Conservation (phyloP, 2,329 filamentous ascomycete genomes). For the Immersiporthe knoxdaviesiana region DNA sequence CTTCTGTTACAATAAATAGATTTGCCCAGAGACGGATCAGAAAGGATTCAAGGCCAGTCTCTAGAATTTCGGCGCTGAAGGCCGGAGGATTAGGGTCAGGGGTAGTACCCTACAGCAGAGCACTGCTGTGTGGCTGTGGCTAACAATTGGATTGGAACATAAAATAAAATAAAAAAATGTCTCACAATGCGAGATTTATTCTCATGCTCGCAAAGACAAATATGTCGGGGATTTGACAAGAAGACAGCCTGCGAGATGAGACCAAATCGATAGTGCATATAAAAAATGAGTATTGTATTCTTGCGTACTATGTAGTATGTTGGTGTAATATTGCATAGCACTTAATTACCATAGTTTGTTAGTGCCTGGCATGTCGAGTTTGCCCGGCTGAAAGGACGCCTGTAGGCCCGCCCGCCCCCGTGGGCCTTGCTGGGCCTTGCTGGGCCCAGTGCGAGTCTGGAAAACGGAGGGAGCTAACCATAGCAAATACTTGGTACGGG, state of each 20-base stretch:
- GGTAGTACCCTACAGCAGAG: not conserved
- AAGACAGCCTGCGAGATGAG: not conserved
- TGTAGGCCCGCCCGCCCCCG: not conserved
- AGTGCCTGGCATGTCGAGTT: not conserved
- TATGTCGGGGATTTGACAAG: too few relatives aligned
- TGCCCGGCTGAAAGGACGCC: not conserved
- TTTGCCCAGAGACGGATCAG: not conserved
- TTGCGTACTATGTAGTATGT: not conserved
- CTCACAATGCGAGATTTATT: not conserved
- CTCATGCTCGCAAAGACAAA: not conserved
- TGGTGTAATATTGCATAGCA: not conserved
- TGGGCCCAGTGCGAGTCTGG: conserved; percentile 1
- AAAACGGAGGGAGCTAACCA: not conserved
- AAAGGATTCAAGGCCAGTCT: not conserved
- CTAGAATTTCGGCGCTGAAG: not conserved
- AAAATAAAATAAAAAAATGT: too few relatives aligned
- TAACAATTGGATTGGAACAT: too few relatives aligned
- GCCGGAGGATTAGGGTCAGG: not conserved
- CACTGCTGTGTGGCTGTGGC: not conserved
- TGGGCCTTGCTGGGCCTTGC: not conserved
- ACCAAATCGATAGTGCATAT: not conserved
- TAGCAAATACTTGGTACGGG: too few relatives aligned
- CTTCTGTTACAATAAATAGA: not conserved
- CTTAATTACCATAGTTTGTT: not conserved
- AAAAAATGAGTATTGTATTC: not conserved